Conservation (phyloP, 176 grass and related monocot species). For the Aechmea fasciata region DNA sequence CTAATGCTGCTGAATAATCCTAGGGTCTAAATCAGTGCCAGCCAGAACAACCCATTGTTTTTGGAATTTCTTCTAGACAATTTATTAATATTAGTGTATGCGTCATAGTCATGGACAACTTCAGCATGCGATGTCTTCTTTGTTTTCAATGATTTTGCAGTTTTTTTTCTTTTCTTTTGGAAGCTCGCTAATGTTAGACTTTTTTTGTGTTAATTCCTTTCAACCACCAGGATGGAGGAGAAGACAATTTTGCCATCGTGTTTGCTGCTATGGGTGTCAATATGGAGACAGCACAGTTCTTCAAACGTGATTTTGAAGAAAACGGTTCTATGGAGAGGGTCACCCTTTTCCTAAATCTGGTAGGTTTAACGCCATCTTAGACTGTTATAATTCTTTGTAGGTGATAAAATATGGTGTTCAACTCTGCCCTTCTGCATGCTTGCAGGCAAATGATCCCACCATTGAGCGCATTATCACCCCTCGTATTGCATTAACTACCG, state of each 20-base stretch:
- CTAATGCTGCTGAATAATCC: no score
- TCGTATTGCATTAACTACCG: constrained; percentile 83
- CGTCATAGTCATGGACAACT: neutral
- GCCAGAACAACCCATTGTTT: no score
- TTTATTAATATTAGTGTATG: neutral
- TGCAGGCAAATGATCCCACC: constrained; percentile 87
- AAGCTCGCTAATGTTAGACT: no score
- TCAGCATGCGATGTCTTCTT: no score
- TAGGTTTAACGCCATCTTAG: constrained; percentile 12
- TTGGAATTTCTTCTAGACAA: no score
- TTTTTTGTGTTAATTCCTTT: neutral
- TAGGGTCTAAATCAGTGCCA: no score
- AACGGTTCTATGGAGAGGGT: constrained; percentile 95
- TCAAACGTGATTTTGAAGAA: constrained; percentile 94
- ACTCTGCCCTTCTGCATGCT: neutral
- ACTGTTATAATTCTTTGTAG: constrained; percentile 2
- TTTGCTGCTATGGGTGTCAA: constrained; percentile 99
- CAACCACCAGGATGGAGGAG: constrained; percentile 41
- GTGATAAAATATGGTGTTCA: neutral
- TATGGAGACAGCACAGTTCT: constrained; percentile 95
- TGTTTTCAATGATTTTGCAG: no score
- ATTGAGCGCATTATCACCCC: constrained; percentile 93
- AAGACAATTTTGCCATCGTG: constrained; percentile 90
- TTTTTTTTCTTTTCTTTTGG: no score
- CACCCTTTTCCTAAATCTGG: constrained; percentile 91